Percentiles rank a stretch among this genome's conserved stretches.
These are phyloP conservation scores for Chionographis japonica DNA, from an alignment of 106 monocot genomes.

Conservation along the genomic window DNA sequence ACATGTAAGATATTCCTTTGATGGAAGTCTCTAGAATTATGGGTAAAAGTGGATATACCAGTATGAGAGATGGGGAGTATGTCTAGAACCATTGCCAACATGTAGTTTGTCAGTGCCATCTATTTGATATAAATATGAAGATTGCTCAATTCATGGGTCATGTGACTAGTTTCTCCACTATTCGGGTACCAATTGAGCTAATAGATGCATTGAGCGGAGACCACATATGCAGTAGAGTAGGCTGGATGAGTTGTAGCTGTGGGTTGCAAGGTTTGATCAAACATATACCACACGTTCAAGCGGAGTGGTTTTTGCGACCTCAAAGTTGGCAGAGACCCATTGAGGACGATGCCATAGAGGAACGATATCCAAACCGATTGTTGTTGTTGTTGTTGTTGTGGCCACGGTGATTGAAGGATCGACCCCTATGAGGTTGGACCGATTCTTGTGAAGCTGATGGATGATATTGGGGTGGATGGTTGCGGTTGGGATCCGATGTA, in stretches of 20 bases:
- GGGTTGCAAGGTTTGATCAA: not conserved
- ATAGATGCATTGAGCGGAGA: not conserved
- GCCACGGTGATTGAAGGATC: not conserved
- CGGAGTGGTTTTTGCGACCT: not conserved
- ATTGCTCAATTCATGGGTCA: not conserved
- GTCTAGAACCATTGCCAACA: too few relatives aligned
- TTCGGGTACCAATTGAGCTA: not conserved
- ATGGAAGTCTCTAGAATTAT: not conserved
- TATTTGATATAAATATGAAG: not conserved
- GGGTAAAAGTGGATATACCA: not conserved
- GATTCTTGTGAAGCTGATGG: not conserved
- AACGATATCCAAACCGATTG: not conserved
- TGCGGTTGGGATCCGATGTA: not conserved
- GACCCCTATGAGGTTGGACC: not conserved
- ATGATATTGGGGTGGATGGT: not conserved
- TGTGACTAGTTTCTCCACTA: conserved; percentile 1
- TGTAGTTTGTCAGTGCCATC: not conserved
- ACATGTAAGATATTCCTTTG: conserved; percentile 1
- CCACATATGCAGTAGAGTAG: not conserved
- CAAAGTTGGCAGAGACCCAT: not conserved
- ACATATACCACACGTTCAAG: not conserved
- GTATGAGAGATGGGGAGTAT: not conserved
- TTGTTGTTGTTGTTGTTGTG: too few relatives aligned
- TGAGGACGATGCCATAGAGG: not conserved
- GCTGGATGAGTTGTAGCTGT: not conserved